These are phyloP conservation scores for Fragaria iinumae DNA, from an alignment of 306 rosid genomes.

Conservation along the genomic window DNA sequence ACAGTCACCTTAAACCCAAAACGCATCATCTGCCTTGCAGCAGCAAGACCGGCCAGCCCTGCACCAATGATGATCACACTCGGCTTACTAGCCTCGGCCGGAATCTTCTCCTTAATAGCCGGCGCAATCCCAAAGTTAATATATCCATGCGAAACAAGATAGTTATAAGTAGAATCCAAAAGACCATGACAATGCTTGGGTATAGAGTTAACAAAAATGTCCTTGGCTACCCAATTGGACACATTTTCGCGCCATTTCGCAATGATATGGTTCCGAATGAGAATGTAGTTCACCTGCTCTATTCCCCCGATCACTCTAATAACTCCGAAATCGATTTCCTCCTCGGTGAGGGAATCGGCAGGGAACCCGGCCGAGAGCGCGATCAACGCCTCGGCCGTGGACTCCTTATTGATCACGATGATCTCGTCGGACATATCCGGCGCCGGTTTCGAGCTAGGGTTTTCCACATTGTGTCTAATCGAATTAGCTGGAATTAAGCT, in stretches of 20 bases:
- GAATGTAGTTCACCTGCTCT: constrained; percentile 89
- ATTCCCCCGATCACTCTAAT: constrained; percentile 75
- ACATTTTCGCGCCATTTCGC: constrained; percentile 94
- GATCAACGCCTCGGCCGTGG: constrained; percentile 79
- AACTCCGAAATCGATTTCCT: constrained; percentile 79
- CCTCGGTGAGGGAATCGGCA: constrained; percentile 84
- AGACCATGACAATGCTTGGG: constrained; percentile 63
- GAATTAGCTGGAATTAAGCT: constrained; percentile 29
- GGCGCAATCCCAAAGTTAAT: constrained; percentile 80
- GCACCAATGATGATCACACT: constrained; percentile 73
- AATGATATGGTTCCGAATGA: constrained; percentile 86
- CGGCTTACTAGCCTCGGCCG: constrained; percentile 51
- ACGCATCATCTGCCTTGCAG: constrained; percentile 82
- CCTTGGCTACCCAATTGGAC: constrained; percentile 69
- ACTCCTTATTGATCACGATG: constrained; percentile 77
- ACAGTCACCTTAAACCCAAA: constrained; percentile 84
- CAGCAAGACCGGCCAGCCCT: constrained; percentile 91
- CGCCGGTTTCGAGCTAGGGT: constrained; percentile 19
- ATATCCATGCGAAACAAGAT: constrained; percentile 70
- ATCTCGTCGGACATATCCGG: constrained; percentile 73
- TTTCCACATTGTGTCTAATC: constrained; percentile 31
- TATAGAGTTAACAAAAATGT: constrained; percentile 57
- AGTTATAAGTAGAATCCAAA: constrained; percentile 71
- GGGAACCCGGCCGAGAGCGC: constrained; percentile 86
- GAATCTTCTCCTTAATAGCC: constrained; percentile 57